Evolutionary conservation across 2,329 filamentous ascomycete genomes (phyloP).

Genomic region (Fusarium sp.): DNA sequence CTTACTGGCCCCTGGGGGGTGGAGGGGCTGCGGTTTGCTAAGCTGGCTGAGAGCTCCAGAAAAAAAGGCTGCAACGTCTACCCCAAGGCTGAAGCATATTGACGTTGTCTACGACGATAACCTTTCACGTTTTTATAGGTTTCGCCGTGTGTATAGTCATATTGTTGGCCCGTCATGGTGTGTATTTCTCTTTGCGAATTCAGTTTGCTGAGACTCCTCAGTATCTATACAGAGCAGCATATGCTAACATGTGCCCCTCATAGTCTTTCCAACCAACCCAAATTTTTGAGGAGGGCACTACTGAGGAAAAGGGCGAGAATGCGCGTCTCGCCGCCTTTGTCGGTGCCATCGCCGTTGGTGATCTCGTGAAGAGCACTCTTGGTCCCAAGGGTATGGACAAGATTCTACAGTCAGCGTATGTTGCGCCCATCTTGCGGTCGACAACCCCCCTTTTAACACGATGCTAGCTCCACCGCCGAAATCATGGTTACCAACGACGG

Average conservation of each 20-base stretch:
- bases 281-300: conserved; percentile 97
- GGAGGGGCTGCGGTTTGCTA: conserved; percentile 49
- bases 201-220: background rate
- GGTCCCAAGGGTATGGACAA: conserved; percentile 99
- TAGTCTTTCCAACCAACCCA: conserved; percentile 88
- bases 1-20: conserved; percentile 39
- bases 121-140: conserved; percentile 42
- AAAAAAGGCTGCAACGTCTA: conserved; percentile 52
- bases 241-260: conserved; percentile 51
- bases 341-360: conserved; percentile 96
- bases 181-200: conserved; percentile 7
- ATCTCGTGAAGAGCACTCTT: conserved; percentile 96
- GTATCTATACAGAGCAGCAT: background rate
- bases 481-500: conserved; percentile 99
- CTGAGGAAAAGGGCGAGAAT: conserved; percentile 99
- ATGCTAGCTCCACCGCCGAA: conserved; percentile 86
- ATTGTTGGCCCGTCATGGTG: conserved; percentile 49
- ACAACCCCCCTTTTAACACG: conserved; percentile 42
- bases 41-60: conserved; percentile 50
- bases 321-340: conserved; percentile 98
- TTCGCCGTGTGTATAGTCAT: conserved; percentile 43
- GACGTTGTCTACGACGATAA: conserved; percentile 47
- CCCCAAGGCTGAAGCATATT: conserved; percentile 51
- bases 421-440: conserved; percentile 48
- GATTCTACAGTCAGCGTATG: conserved; percentile 94